These are phyloP conservation scores for Nicotiana noctiflora DNA, from an alignment of 257 asterid species.

Conservation along the genomic window DNA sequence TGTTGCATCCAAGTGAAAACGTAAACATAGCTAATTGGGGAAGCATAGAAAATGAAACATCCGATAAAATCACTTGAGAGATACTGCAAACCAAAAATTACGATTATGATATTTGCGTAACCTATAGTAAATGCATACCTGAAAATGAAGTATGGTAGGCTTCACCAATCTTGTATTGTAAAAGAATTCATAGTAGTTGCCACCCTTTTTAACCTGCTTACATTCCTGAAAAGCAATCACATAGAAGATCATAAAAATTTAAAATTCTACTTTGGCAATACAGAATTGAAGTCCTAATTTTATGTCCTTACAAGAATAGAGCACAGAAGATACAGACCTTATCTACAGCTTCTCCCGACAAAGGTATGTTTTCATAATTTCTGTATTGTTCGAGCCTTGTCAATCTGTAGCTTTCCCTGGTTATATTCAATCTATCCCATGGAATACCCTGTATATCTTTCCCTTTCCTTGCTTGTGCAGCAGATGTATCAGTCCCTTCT, in stretches of 20 bases:
- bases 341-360: conserved; percentile 50
- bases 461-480: conserved; percentile 73
- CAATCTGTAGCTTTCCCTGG: conserved; percentile 49
- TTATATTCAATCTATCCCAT: conserved; percentile 59
- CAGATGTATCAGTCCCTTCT: conserved; percentile 69
- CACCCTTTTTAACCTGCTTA: conserved; percentile 37
- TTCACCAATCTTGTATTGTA: conserved; percentile 72
- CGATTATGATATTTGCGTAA: neutral
- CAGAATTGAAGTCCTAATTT: neutral
- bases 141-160: conserved; percentile 80
- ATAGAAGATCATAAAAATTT: neutral
- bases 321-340: conserved; percentile 31
- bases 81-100: neutral
- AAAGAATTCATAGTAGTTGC: conserved; percentile 54
- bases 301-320: neutral
- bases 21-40: too few relatives aligned
- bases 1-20: neutral
- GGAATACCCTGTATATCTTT: conserved; percentile 83
- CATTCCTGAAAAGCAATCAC: conserved; percentile 28
- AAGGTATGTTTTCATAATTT: conserved; percentile 56
- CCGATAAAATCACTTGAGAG: too few relatives aligned
- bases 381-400: conserved; percentile 67
- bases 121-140: conserved; percentile 29
- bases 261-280: neutral
- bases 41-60: too few relatives aligned